These are phyloP conservation scores for Alternaria sp. DNA, from an alignment of 2,329 filamentous ascomycete species.

Conservation along the genomic window DNA sequence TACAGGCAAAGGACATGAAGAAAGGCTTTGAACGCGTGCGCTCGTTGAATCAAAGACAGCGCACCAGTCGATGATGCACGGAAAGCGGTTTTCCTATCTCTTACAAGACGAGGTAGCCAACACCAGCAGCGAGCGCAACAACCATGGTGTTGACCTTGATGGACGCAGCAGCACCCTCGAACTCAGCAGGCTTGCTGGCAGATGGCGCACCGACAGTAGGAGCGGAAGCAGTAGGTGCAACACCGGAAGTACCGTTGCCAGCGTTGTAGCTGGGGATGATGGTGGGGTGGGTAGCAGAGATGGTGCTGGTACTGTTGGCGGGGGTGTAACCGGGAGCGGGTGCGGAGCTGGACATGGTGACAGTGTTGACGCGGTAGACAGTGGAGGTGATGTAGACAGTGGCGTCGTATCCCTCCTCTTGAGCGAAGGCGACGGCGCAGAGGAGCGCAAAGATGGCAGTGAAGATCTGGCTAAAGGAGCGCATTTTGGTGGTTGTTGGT, in stretches of 20 bases:
- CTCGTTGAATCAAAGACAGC: conserved; percentile 36
- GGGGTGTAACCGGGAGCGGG: conserved; percentile 25
- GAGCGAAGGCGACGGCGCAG: conserved; percentile 40
- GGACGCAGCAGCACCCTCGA: conserved; percentile 47
- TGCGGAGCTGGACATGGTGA: conserved; percentile 45
- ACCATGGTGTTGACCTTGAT: conserved; percentile 44
- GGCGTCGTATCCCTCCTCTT: conserved; percentile 40
- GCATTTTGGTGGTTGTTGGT: conserved; percentile 41
- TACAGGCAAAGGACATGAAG: conserved; percentile 23
- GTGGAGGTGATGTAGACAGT: conserved; percentile 51
- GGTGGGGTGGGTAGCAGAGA: conserved; percentile 30
- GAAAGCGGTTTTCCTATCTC: conserved; percentile 24
- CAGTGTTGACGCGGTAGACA: conserved; percentile 51
- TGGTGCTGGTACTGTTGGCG: conserved; percentile 48
- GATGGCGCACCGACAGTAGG: conserved; percentile 23
- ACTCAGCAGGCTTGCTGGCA: conserved; percentile 24
- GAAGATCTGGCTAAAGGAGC: conserved; percentile 47
- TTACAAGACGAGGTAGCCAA: conserved; percentile 50
- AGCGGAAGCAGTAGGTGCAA: conserved; percentile 15
- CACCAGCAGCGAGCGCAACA: conserved; percentile 42
- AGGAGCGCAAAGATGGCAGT: conserved; percentile 47
- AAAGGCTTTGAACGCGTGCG: conserved; percentile 3
- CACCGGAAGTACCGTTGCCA: conserved; percentile 31
- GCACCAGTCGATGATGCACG: conserved; percentile 44
- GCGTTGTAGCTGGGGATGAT: conserved; percentile 27